phyloP scores from a whole-genome alignment of 805 yeast species.

The Candida manassasensis region DNA sequence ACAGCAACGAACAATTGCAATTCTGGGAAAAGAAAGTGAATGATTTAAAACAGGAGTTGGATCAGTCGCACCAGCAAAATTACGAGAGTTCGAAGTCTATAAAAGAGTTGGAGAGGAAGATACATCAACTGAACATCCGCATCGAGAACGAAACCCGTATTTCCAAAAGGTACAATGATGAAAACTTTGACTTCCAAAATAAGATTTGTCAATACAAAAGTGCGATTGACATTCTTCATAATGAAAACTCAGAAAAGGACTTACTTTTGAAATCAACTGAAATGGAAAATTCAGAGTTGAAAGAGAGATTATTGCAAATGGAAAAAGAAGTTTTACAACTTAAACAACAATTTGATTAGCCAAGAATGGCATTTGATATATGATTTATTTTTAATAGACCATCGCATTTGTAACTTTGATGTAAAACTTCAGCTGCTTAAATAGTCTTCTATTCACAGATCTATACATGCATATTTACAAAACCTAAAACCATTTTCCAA shows the following conservation, averaged over 20 bases:
- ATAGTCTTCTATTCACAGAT: too few relatives aligned
- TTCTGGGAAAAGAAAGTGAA: slow-evolving; percentile 58
- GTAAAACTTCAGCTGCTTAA: too few relatives aligned
- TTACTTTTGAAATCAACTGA: slow-evolving; percentile 42
- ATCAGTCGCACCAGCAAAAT: slow-evolving; percentile 42
- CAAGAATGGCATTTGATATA: too few relatives aligned
- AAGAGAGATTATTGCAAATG: slow-evolving; percentile 47
- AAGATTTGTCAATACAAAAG: slow-evolving; percentile 41
- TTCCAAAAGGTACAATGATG: slow-evolving; percentile 52
- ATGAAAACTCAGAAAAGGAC: slow-evolving; percentile 40
- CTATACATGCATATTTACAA: too few relatives aligned
- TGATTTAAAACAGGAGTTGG: slow-evolving; percentile 48
- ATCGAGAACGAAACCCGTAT: slow-evolving; percentile 48
- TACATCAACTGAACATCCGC: slow-evolving; percentile 50
- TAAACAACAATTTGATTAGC: slow-evolving; percentile 27
- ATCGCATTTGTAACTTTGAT: too few relatives aligned
- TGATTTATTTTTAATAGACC: too few relatives aligned
- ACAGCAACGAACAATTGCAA: slow-evolving; percentile 48
- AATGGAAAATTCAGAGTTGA: slow-evolving; percentile 52
- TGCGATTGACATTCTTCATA: slow-evolving; percentile 34
- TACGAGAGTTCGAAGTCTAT: slow-evolving; percentile 50
- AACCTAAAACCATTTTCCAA: slow-evolving; percentile 16
- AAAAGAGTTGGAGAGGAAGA: slow-evolving; percentile 46
- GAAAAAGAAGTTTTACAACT: slow-evolving; percentile 58
- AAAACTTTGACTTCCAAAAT: slow-evolving; percentile 51